Percentiles rank a stretch among this genome's conserved stretches.
These are phyloP conservation scores for Globisporangium uncinulatum DNA, from an alignment of 352 stramenopile species.

Conservation along the genomic window DNA sequence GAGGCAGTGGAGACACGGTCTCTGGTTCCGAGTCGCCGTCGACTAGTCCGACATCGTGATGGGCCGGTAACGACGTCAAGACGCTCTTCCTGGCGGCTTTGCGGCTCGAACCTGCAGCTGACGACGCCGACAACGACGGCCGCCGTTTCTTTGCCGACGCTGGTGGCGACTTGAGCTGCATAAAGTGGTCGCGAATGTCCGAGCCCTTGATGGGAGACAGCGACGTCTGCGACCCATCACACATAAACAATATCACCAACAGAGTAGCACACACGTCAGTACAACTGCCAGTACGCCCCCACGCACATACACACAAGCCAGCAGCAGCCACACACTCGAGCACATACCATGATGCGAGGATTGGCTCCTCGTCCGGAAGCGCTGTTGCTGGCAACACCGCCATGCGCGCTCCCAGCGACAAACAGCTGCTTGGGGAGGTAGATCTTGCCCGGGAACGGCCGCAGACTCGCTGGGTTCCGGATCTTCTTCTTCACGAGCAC, in stretches of 20 bases:
- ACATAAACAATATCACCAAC: constrained; percentile 9
- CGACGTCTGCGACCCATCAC: constrained; percentile 27
- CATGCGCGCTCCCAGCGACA: constrained; percentile 9
- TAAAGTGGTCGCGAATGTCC: constrained; percentile 44
- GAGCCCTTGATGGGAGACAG: constrained; percentile 73
- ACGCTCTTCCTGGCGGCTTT: constrained; percentile 10
- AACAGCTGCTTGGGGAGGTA: constrained; percentile 77
- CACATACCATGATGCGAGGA: constrained; percentile 47
- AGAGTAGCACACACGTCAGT: neutral
- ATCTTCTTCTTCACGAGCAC: constrained; percentile 75
- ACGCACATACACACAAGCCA: neutral
- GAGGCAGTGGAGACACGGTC: constrained; percentile 19
- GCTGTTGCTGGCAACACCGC: neutral
- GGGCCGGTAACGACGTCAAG: constrained; percentile 1
- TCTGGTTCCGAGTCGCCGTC: constrained; percentile 1
- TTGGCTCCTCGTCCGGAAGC: constrained; percentile 4
- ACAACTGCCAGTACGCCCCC: neutral
- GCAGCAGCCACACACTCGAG: neutral
- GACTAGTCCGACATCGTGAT: neutral
- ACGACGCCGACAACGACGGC: constrained; percentile 4
- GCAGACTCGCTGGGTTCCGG: constrained; percentile 80
- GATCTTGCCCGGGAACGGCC: constrained; percentile 78
- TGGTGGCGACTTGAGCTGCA: constrained; percentile 55
- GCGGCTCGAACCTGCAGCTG: constrained; percentile 7
- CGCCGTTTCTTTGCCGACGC: constrained; percentile 45